These are phyloP conservation scores for Daedalea quercina DNA, from an alignment of 768 basidiomycete species.

Conservation along the genomic window DNA sequence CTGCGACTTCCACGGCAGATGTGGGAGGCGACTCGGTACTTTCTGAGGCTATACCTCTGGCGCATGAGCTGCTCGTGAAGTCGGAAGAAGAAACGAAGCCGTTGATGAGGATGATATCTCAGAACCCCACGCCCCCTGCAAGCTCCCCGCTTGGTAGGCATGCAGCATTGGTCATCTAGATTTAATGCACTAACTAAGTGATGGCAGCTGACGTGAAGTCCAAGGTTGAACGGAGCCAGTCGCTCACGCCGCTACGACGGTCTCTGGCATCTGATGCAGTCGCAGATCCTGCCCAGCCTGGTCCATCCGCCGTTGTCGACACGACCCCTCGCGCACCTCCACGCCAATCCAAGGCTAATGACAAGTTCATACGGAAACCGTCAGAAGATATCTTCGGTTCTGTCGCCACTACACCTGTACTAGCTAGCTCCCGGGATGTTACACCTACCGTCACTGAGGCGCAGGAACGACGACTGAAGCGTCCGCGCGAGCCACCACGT, in stretches of 20 bases:
- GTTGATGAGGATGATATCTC: neutral
- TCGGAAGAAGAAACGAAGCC: neutral
- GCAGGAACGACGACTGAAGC: neutral
- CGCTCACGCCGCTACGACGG: too few species aligned
- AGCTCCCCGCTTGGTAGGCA: neutral
- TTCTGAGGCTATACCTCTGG: neutral
- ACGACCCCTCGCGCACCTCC: neutral
- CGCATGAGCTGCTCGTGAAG: neutral
- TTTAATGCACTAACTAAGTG: too few species aligned
- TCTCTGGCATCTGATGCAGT: neutral
- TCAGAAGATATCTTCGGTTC: constrained; percentile 10
- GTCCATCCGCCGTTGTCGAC: neutral
- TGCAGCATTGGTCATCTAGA: too few species aligned
- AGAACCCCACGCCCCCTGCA: constrained; percentile 10
- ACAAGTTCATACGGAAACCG: neutral
- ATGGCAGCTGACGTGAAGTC: too few species aligned
- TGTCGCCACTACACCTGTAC: neutral
- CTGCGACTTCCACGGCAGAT: neutral
- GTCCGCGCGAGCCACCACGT: constrained; percentile 14
- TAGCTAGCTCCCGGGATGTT: constrained; percentile 3
- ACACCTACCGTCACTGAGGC: neutral
- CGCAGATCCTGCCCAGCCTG: neutral
- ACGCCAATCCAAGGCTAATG: neutral
- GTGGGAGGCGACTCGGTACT: neutral
- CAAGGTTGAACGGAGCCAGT: too few species aligned